Evolutionary conservation across 768 basidiomycete species (phyloP).

Genomic region (Tulasnella sp.): DNA sequence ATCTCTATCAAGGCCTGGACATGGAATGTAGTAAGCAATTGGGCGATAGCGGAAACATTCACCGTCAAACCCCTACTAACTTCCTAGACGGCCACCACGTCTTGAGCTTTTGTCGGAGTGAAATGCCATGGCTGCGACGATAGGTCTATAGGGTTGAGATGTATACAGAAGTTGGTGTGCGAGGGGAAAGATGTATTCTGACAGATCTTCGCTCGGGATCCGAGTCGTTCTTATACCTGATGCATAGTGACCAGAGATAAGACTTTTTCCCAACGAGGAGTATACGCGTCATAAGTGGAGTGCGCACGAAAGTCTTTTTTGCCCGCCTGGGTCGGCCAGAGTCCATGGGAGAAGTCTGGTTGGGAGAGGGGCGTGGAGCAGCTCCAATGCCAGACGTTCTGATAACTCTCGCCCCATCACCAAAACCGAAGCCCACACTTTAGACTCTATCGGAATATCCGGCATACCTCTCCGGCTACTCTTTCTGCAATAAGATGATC

Average conservation of each 20-base stretch:
- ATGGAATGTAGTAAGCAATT: not conserved
- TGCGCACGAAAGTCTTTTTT: not conserved
- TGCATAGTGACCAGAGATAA: not conserved
- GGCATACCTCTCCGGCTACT: not conserved
- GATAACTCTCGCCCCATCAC: not conserved
- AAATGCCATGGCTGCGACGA: not conserved
- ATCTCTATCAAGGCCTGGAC: not conserved
- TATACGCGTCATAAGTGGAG: not conserved
- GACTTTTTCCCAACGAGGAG: not conserved
- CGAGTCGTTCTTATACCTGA: not conserved
- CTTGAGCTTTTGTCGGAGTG: slow-evolving; percentile 10
- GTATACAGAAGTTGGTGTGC: not conserved
- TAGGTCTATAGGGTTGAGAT: not conserved
- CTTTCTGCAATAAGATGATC: not conserved
- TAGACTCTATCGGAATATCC: not conserved
- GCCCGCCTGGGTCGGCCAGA: not conserved
- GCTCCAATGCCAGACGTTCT: not conserved
- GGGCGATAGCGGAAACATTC: not conserved
- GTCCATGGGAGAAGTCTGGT: not conserved
- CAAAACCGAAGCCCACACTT: not conserved
- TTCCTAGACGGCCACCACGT: slow-evolving; percentile 2
- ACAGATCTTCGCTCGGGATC: not conserved
- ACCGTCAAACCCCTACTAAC: not conserved
- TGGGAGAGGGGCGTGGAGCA: not conserved
- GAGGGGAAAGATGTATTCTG: not conserved